These are phyloP conservation scores for Cyclotella sp. DNA, from an alignment of 108 stramenopile species.

Conservation along the genomic window DNA sequence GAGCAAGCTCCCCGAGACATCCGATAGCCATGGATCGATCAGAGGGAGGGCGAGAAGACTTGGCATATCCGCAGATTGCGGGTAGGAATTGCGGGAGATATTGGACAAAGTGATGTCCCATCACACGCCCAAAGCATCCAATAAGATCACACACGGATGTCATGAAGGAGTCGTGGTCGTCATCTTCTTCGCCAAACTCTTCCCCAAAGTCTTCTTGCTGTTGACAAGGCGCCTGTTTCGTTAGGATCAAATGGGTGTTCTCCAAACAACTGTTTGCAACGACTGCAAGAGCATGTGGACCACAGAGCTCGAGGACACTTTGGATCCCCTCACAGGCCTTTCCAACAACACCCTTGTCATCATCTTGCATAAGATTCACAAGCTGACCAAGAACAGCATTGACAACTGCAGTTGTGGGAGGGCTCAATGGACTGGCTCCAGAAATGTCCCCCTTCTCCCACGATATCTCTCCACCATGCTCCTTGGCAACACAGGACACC, in stretches of 20 bases:
- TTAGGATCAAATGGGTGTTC: constrained; percentile 69
- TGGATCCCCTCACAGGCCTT: constrained; percentile 91
- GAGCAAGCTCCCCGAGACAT: constrained; percentile 93
- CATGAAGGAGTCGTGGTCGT: constrained; percentile 93
- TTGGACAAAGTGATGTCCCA: constrained; percentile 84
- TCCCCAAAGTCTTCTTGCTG: constrained; percentile 61
- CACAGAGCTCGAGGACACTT: constrained; percentile 87
- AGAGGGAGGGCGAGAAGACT: constrained; percentile 85
- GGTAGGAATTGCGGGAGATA: constrained; percentile 88
- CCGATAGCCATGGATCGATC: constrained; percentile 97
- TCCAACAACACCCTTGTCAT: constrained; percentile 85
- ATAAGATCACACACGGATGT: constrained; percentile 91
- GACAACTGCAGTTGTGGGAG: constrained; percentile 73
- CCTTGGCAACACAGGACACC: constrained; percentile 73
- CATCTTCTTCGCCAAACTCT: constrained; percentile 87
- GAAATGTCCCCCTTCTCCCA: constrained; percentile 89
- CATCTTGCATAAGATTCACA: constrained; percentile 79
- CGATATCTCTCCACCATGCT: constrained; percentile 78
- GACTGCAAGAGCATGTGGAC: constrained; percentile 76
- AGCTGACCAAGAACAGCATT: constrained; percentile 79
- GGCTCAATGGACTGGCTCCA: constrained; percentile 69
- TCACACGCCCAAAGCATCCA: constrained; percentile 83
- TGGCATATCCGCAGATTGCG: constrained; percentile 87
- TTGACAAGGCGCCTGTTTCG: constrained; percentile 85
- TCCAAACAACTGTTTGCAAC: constrained; percentile 76